Evolutionary conservation across 345 rosid genomes (phyloP).

Genomic region (Combretum micranthum): DNA sequence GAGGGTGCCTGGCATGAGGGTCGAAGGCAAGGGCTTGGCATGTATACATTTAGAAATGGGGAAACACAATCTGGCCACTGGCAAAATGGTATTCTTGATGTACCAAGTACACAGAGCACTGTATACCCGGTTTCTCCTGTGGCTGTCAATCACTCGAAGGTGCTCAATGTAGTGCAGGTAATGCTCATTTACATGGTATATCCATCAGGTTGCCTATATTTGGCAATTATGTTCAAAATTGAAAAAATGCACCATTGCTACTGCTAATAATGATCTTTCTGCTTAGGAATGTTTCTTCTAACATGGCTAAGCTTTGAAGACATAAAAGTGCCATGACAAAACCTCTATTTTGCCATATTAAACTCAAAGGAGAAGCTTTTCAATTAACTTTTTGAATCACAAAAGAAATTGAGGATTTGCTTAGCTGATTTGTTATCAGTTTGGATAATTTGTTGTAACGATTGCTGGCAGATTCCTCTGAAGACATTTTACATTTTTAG

Average conservation of each 20-base stretch:
- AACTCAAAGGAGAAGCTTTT: too few species aligned
- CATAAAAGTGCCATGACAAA: too few species aligned
- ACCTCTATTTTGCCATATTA: too few species aligned
- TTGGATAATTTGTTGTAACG: too few species aligned
- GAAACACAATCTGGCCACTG: conserved; percentile 96
- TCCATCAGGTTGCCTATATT: not conserved
- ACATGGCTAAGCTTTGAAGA: too few species aligned
- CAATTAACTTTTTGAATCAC: too few species aligned
- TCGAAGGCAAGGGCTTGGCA: conserved; percentile 92
- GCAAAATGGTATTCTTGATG: conserved; percentile 80
- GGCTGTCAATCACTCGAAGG: conserved; percentile 83
- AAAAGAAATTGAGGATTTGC: too few species aligned
- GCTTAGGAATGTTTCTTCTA: too few species aligned
- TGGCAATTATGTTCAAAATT: not conserved
- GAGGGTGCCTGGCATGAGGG: conserved; percentile 99
- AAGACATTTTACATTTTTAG: too few species aligned
- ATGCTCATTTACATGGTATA: not conserved
- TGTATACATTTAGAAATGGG: conserved; percentile 91
- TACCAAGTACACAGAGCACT: conserved; percentile 74
- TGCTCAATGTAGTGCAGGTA: conserved; percentile 89
- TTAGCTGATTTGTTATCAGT: too few species aligned
- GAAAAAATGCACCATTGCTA: not conserved
- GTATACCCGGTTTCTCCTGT: conserved; percentile 54
- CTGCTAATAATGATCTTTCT: not conserved
- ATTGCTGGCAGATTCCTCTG: too few species aligned